A percentile compares a stretch with the other conserved stretches of the same genome.
Evolutionary conservation across 2,329 filamentous ascomycete genomes (phyloP).

Genomic region (Pezicula carpinea): DNA sequence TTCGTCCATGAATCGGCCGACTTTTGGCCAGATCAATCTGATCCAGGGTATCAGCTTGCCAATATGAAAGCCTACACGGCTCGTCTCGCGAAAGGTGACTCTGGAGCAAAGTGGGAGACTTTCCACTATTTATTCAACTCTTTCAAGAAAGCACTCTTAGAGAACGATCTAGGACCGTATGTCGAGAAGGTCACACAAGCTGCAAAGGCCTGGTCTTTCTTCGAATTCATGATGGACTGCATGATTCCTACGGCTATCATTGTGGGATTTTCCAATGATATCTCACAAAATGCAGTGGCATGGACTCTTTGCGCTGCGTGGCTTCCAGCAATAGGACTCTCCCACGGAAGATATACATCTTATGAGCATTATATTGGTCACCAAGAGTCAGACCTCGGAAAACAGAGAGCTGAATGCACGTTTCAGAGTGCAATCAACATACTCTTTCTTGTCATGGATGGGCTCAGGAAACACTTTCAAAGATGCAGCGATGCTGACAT

Average conservation of each 20-base stretch:
- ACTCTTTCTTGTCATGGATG: neutral
- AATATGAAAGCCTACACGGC: constrained; percentile 23
- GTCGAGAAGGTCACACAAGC: neutral
- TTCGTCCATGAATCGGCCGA: constrained; percentile 19
- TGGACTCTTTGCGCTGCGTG: neutral
- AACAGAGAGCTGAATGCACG: neutral
- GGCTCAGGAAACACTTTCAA: neutral
- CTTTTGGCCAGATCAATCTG: constrained; percentile 24
- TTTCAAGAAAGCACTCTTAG: constrained; percentile 19
- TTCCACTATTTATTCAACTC: constrained; percentile 26
- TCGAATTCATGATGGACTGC: neutral
- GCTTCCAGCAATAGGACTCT: neutral
- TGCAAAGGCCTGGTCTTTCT: constrained; percentile 1
- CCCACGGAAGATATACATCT: neutral
- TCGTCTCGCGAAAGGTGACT: constrained; percentile 16
- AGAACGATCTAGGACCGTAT: neutral
- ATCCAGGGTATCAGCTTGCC: constrained; percentile 24
- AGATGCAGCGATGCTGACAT: neutral
- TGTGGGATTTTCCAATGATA: neutral
- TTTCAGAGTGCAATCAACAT: neutral
- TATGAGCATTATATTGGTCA: neutral
- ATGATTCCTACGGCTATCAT: neutral
- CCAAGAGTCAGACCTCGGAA: neutral
- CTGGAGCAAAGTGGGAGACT: constrained; percentile 10
- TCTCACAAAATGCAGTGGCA: neutral